Conservation (phyloP, 805 yeast genomes). For the Barnettozyma botsteinii region DNA sequence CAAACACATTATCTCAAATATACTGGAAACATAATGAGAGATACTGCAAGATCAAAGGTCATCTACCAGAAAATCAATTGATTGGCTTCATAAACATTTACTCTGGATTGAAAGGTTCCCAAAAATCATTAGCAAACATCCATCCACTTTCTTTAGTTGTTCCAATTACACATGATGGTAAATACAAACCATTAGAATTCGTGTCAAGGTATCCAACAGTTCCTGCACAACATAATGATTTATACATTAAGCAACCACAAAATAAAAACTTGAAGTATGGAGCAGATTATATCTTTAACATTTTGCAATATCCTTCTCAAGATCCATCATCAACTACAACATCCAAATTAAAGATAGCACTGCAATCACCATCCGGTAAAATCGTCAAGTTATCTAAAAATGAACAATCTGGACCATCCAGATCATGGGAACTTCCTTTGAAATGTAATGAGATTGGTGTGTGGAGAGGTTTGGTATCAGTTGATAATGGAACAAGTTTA, state of each 20-base stretch:
- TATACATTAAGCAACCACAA: slow-evolving; percentile 85
- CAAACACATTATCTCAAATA: slow-evolving; percentile 68
- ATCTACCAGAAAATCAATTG: slow-evolving; percentile 61
- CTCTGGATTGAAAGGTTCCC: slow-evolving; percentile 59
- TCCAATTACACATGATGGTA: slow-evolving; percentile 70
- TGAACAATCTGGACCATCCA: slow-evolving; percentile 42
- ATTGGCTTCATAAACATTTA: slow-evolving; percentile 73
- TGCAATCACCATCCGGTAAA: slow-evolving; percentile 84
- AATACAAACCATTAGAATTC: slow-evolving; percentile 55
- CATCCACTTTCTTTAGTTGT: slow-evolving; percentile 70
- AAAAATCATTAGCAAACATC: slow-evolving; percentile 47
- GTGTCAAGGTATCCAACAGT: slow-evolving; percentile 70
- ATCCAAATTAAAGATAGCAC: slow-evolving; percentile 49
- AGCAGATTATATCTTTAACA: slow-evolving; percentile 58
- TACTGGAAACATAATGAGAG: slow-evolving; percentile 63
- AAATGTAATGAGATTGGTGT: slow-evolving; percentile 66
- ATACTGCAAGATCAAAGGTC: slow-evolving; percentile 72
- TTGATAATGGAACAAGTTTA: slow-evolving; percentile 75
- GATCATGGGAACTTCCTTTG: slow-evolving; percentile 55
- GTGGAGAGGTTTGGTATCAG: slow-evolving; percentile 79
- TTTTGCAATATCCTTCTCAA: slow-evolving; percentile 43
- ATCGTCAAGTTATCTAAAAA: slow-evolving; percentile 51
- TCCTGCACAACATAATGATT: slow-evolving; percentile 60
- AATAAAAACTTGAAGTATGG: slow-evolving; percentile 50
- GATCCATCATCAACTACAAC: slow-evolving; percentile 14